Evolutionary conservation across 108 stramenopile genomes (phyloP).

Genomic region (Skeletonema grethae): DNA sequence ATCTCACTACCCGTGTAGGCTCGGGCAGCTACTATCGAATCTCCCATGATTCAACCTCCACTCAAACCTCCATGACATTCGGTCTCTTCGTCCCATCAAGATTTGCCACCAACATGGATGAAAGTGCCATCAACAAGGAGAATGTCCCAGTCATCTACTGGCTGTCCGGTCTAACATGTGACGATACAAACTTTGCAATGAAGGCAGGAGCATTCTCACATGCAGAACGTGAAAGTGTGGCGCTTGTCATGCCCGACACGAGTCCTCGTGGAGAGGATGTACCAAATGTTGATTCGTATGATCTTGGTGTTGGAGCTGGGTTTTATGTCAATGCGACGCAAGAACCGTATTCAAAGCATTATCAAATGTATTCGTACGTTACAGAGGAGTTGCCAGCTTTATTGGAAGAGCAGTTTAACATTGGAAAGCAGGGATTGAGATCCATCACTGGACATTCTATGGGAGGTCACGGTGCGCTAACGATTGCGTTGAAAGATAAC

Average conservation of each 20-base stretch:
- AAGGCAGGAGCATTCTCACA: slow-evolving; percentile 88
- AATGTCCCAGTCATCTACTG: slow-evolving; percentile 75
- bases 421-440: slow-evolving; percentile 52
- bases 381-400: slow-evolving; percentile 86
- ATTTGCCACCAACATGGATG: slow-evolving; percentile 14
- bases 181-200: slow-evolving; percentile 88
- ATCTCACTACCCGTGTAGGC: slow-evolving; percentile 64
- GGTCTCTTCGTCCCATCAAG: slow-evolving; percentile 68
- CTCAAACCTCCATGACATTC: slow-evolving; percentile 74
- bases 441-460: slow-evolving; percentile 93
- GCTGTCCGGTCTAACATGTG: slow-evolving; percentile 96
- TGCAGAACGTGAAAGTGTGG: slow-evolving; percentile 80
- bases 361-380: slow-evolving; percentile 96
- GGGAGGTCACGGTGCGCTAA: slow-evolving; percentile 91
- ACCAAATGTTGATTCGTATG: slow-evolving; percentile 87
- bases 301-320: slow-evolving; percentile 96
- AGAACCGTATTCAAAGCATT: slow-evolving; percentile 78
- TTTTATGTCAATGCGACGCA: slow-evolving; percentile 97
- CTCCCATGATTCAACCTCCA: slow-evolving; percentile 67
- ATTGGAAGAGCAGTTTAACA: slow-evolving; percentile 58
- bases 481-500: slow-evolving; percentile 74
- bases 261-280: slow-evolving; percentile 90
- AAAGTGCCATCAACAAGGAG: slow-evolving; percentile 30
- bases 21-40: slow-evolving; percentile 77
- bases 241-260: slow-evolving; percentile 96